phyloP scores from a whole-genome alignment of 2,329 filamentous ascomycete species.

The Alternaria sp. region DNA sequence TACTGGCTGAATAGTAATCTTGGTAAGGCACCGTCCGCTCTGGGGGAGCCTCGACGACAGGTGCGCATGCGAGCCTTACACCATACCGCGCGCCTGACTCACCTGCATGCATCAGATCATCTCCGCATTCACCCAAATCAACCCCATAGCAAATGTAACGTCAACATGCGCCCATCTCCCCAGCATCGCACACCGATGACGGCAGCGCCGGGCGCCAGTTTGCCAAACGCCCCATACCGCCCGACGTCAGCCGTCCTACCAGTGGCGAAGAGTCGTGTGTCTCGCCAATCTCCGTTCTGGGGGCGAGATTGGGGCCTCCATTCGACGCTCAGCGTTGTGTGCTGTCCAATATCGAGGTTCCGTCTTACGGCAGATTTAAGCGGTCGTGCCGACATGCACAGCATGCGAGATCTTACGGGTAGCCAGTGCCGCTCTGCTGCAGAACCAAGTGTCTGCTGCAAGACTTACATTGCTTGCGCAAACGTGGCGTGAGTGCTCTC shows the following conservation, averaged over 20 bases:
- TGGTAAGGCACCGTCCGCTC: not conserved
- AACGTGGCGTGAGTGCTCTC: not conserved
- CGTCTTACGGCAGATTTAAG: not conserved
- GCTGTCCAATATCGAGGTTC: not conserved
- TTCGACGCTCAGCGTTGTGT: not conserved
- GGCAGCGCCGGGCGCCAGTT: slow-evolving; percentile 4
- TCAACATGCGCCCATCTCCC: not conserved
- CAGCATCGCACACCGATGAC: slow-evolving; percentile 24
- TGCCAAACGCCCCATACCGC: slow-evolving; percentile 15
- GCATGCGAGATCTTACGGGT: slow-evolving; percentile 3
- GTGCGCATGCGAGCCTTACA: not conserved
- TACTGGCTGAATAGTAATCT: not conserved
- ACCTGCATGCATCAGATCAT: slow-evolving; percentile 1
- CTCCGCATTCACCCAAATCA: not conserved
- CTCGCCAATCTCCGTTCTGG: slow-evolving; percentile 3
- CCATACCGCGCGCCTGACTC: not conserved
- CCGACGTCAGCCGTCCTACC: slow-evolving; percentile 20
- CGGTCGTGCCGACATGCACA: slow-evolving; percentile 3
- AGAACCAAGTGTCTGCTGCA: not conserved
- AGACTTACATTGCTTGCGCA: not conserved
- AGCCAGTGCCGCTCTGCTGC: not conserved
- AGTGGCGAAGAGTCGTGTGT: slow-evolving; percentile 1
- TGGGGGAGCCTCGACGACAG: not conserved
- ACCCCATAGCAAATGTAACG: not conserved
- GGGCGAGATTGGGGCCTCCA: not conserved